These are phyloP conservation scores for Kluyveromyces wickerhamii DNA, from an alignment of 805 yeast species.

Conservation along the genomic window DNA sequence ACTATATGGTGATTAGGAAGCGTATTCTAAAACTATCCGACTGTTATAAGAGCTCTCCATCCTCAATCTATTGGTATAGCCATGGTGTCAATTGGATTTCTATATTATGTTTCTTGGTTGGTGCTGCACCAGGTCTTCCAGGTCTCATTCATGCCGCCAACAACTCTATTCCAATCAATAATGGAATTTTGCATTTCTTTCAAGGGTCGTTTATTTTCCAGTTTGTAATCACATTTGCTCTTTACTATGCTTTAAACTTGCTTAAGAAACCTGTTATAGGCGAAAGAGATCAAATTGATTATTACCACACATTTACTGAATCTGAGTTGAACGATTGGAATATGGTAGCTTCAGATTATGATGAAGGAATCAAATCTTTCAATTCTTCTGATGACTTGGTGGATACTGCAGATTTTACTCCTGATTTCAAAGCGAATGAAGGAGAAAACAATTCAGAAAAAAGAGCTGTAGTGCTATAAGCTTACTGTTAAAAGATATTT, in stretches of 20 bases:
- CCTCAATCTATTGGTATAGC: constrained; percentile 9
- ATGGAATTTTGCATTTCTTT: constrained; percentile 9
- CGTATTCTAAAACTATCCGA: constrained; percentile 26
- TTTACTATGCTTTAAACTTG: constrained; percentile 11
- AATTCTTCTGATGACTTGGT: neutral
- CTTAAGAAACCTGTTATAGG: neutral
- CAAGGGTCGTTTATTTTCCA: constrained; percentile 7
- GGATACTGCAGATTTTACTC: neutral
- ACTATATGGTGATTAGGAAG: constrained; percentile 28
- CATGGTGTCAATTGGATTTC: constrained; percentile 9
- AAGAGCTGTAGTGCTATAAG: neutral
- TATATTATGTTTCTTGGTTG: constrained; percentile 5
- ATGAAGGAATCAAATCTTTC: neutral
- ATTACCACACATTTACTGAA: constrained; percentile 1
- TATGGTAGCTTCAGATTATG: neutral
- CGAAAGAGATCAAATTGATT: neutral
- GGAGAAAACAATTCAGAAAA: neutral
- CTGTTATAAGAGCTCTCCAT: constrained; percentile 20
- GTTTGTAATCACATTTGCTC: neutral
- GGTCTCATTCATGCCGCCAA: constrained; percentile 9
- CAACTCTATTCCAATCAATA: constrained; percentile 4
- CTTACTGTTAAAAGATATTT: no score
- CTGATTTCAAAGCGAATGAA: neutral
- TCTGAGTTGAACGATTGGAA: neutral
- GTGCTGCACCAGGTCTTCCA: constrained; percentile 9